Conservation (phyloP, 106 monocot species). For the Dioscorea alata region DNA sequence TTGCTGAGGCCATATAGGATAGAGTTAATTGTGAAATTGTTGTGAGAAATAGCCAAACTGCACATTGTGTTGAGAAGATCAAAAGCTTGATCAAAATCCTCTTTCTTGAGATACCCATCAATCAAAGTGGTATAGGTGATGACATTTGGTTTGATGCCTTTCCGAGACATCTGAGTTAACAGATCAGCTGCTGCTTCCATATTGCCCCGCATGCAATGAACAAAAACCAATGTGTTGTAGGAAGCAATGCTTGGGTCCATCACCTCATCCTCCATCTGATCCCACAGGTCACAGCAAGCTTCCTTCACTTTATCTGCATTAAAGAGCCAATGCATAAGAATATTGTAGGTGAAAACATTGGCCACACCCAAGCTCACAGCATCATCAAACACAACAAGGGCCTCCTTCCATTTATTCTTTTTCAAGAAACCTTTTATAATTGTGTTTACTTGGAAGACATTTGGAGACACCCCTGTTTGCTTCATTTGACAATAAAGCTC, state of each 20-base stretch:
- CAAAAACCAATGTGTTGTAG: conserved; percentile 52
- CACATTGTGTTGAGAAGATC: conserved; percentile 39
- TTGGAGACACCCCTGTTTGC: conserved; percentile 28
- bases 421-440: conserved; percentile 36
- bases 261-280: conserved; percentile 46
- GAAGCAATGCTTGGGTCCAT: conserved; percentile 41
- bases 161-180: conserved; percentile 42
- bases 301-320: conserved; percentile 32
- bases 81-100: conserved; percentile 32
- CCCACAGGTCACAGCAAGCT: conserved; percentile 40
- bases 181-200: conserved; percentile 38
- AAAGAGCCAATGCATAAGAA: conserved; percentile 57
- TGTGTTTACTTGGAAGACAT: conserved; percentile 27
- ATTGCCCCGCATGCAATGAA: conserved; percentile 37
- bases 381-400: conserved; percentile 42
- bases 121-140: conserved; percentile 55
- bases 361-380: conserved; percentile 27
- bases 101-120: conserved; percentile 40
- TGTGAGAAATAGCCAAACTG: conserved; percentile 27
- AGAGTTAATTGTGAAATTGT: conserved; percentile 51
- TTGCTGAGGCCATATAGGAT: conserved; percentile 53
- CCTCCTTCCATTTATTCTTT: conserved; percentile 23
- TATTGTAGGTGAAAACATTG: conserved; percentile 50
- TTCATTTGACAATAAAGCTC: conserved; percentile 64
- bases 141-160: conserved; percentile 33